Evolutionary conservation across 108 stramenopile genomes (phyloP).

Genomic region (Skeletonema marinoi): DNA sequence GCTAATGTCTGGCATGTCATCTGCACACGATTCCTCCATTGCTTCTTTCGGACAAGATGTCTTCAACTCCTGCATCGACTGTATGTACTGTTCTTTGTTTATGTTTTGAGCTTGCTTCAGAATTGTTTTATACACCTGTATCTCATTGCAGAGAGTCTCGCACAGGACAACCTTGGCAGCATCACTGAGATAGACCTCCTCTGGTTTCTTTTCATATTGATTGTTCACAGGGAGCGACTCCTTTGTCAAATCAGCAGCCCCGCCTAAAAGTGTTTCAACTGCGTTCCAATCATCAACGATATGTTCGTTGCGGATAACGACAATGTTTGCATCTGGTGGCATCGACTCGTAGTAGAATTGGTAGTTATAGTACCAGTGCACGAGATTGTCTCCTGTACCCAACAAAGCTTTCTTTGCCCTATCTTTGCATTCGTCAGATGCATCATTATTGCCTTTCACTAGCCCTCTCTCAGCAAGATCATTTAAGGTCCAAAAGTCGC

Average conservation of each 20-base stretch:
- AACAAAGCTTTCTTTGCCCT: neutral
- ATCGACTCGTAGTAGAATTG: slow-evolving; percentile 37
- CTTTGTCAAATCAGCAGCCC: slow-evolving; percentile 7
- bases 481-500: neutral
- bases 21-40: slow-evolving; percentile 13
- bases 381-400: neutral
- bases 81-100: slow-evolving; percentile 9
- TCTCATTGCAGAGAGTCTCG: slow-evolving; percentile 47
- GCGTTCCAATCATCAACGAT: slow-evolving; percentile 49
- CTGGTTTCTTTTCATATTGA: slow-evolving; percentile 22
- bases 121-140: slow-evolving; percentile 50
- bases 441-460: neutral
- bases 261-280: slow-evolving; percentile 34
- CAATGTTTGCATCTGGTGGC: slow-evolving; percentile 23
- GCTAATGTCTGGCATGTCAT: slow-evolving; percentile 25
- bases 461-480: neutral
- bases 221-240: slow-evolving; percentile 29
- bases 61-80: slow-evolving; percentile 35
- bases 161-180: slow-evolving; percentile 39
- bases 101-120: slow-evolving; percentile 38
- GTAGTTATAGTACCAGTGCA: slow-evolving; percentile 29
- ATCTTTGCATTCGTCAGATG: neutral
- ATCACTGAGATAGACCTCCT: slow-evolving; percentile 36
- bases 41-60: slow-evolving; percentile 37
- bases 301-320: slow-evolving; percentile 54